Evolutionary conservation across 176 grass and related monocot species (phyloP), one percentile per base, ranked within the genome.

Genomic region (Eragrostis nindensis): DNA sequence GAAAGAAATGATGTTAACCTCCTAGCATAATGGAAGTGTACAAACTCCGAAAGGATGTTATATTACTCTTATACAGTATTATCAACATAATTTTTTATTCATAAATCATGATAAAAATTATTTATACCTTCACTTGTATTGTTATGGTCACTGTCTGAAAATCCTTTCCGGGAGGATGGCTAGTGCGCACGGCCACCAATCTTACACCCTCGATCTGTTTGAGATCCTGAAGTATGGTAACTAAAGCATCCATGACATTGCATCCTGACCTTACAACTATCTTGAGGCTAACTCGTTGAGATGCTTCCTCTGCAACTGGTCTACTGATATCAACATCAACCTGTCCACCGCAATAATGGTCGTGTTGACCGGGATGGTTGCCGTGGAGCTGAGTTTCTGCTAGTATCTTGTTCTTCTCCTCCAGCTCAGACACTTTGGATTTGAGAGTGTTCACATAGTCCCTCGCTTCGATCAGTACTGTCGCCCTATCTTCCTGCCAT

Each of bases 401-500:
- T 47, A 90, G 69, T 17, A 64, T 57, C 26, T 25, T 85, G 61
- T 79, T 86, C 18, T 46, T 82, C 61, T 78, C 60, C 48, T 83
- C 61, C 13, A 90, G 62, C 68, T 83, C 62, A 27, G 72, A 61
- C 14, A 90, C 41, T 44, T 64, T 76, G 43, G 24, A 55, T 41
- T 74, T 62, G 29, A 90, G 77, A 5, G 61, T 26, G 57, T 26
- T 83, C 24, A 90, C 6, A 9, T 86, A 79, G 60, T 86, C 75
- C 79, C 69, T 90, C 29, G 88, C 75, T 42, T 63, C 69, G 0
- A 70, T 66, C 27, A 90, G 74, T 59, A 63, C 66, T 26, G 83
- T 83, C 43, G 83, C 61, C 32, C 86, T 90, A 22, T 90, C 88
- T 70, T 79, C 83, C 88, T 86, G 42, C 48, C 29, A 59, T 45